A percentile compares a stretch with the other conserved stretches of the same genome.
Evolutionary conservation across 2,329 filamentous ascomycete species (phyloP).

Genomic region (Diplodia sapinea): DNA sequence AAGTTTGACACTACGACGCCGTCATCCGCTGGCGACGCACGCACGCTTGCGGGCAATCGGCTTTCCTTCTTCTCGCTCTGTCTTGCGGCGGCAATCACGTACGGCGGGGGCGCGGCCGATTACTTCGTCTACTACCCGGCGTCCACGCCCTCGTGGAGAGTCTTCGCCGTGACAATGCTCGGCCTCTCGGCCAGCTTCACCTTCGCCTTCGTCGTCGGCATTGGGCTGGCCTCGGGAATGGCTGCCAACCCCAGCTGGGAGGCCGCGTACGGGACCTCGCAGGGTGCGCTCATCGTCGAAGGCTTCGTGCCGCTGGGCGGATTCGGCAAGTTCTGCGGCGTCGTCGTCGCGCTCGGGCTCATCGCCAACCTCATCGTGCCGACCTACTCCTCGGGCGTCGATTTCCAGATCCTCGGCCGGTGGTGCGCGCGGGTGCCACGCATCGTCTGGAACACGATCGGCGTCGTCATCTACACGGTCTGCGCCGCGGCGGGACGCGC

Average conservation of each 20-base stretch:
- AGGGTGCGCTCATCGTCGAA: slow-evolving; percentile 69
- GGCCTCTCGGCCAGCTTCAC: slow-evolving; percentile 65
- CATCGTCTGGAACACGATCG: slow-evolving; percentile 68
- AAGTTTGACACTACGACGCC: slow-evolving; percentile 62
- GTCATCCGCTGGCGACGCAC: slow-evolving; percentile 57
- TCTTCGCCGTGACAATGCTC: slow-evolving; percentile 63
- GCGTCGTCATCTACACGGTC: slow-evolving; percentile 67
- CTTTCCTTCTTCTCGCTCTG: slow-evolving; percentile 75
- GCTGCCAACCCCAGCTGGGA: slow-evolving; percentile 59
- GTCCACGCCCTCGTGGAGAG: slow-evolving; percentile 56
- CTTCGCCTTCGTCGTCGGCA: slow-evolving; percentile 66
- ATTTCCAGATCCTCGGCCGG: slow-evolving; percentile 69
- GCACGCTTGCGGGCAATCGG: slow-evolving; percentile 61
- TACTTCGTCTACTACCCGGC: slow-evolving; percentile 71
- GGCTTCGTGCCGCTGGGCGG: slow-evolving; percentile 63
- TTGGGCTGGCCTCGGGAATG: slow-evolving; percentile 67
- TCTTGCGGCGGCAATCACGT: slow-evolving; percentile 68
- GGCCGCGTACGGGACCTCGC: slow-evolving; percentile 62
- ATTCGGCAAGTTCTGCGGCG: slow-evolving; percentile 71
- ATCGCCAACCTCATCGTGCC: slow-evolving; percentile 70
- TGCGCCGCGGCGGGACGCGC: slow-evolving; percentile 68
- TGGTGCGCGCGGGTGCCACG: slow-evolving; percentile 65
- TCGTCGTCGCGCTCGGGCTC: slow-evolving; percentile 67
- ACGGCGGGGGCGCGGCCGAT: slow-evolving; percentile 67
- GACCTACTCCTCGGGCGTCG: slow-evolving; percentile 69